Evolutionary conservation across 768 basidiomycete species (phyloP), one percentile per base, ranked within the genome.

Genomic region (Lactifluus pinguis): DNA sequence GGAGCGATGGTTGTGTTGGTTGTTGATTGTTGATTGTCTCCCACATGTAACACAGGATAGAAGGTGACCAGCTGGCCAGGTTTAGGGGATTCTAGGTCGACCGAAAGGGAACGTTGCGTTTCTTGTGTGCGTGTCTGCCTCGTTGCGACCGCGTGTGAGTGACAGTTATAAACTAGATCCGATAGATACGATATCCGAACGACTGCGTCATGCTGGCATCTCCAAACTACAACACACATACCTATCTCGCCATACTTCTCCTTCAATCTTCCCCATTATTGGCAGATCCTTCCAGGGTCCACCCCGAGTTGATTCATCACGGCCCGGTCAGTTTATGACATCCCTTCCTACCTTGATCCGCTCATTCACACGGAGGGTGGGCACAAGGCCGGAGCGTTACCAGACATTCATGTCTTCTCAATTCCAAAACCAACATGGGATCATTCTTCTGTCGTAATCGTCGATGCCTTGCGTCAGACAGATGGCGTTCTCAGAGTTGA

Each of bases 401-500:
- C 50, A 15, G 65, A 65, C 49, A 19, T 61, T 10, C 63, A 66
- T 42, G 13, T 66, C 25, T 60, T 65, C 47, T 57, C 55, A 5
- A 45, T 66, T 6, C 60, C 65, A 29, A 60, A 59, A 45, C 11
- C 15, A 19, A 53, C 49, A 13, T 66, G 65, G 65, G 56, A 42
- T 5, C 30, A 41, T 13, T 61, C 59, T 10, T 48, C 53, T 17
- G 39, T 42, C 13, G 19, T 38, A 34, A 66, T 66, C 52, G 39
- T 51, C 25, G 30, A 25, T 17, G 59, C 59, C 21, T 36, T 66
- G 6, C 62, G 19, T 50, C 54, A 49, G 44, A 47, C 15, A 41
- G 63, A 66, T 19, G 65, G 65, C 29, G 57, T 66, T 36, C 53
- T 66, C 29, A 56, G 53, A 34, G 55, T 66, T 29, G 65, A 66